phyloP scores from a whole-genome alignment of 2,329 filamentous ascomycete species.

The Ophiostoma sp. region DNA sequence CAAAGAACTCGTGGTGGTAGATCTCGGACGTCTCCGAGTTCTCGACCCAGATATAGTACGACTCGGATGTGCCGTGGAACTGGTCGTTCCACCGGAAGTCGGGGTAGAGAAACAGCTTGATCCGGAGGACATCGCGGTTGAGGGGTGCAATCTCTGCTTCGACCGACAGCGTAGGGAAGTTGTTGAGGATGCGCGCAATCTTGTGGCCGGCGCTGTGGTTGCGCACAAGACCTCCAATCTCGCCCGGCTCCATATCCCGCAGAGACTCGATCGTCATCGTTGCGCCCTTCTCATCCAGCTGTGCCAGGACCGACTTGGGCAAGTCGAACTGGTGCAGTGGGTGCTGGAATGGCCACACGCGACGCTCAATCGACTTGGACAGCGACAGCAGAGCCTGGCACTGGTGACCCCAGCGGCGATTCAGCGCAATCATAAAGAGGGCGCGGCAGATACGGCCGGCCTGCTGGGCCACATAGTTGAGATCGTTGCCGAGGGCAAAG shows the following conservation, averaged over 20 bases:
- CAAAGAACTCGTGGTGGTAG: constrained; percentile 96
- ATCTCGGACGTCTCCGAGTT: constrained; percentile 97
- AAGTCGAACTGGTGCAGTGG: constrained; percentile 94
- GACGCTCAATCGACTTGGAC: constrained; percentile 95
- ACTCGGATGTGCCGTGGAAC: constrained; percentile 88
- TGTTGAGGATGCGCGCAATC: constrained; percentile 74
- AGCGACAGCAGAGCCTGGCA: constrained; percentile 85
- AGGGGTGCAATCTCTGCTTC: constrained; percentile 93
- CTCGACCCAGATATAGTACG: constrained; percentile 98
- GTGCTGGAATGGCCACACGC: constrained; percentile 91
- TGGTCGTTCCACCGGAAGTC: constrained; percentile 95
- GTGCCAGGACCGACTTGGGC: constrained; percentile 72
- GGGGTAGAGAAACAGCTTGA: constrained; percentile 77
- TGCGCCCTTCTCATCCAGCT: constrained; percentile 60
- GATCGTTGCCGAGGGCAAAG: constrained; percentile 87
- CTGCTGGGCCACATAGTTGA: constrained; percentile 93
- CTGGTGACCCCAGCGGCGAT: constrained; percentile 91
- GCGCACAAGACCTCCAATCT: constrained; percentile 86
- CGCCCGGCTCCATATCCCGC: constrained; percentile 86
- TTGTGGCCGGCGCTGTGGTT: constrained; percentile 82
- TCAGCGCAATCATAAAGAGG: constrained; percentile 94
- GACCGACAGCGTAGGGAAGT: constrained; percentile 85
- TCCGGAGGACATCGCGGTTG: constrained; percentile 89
- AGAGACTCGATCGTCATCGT: constrained; percentile 70
- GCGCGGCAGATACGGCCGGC: constrained; percentile 89